phyloP scores from a whole-genome alignment of 768 basidiomycete genomes.

The Hypsizygus marmoreus region DNA sequence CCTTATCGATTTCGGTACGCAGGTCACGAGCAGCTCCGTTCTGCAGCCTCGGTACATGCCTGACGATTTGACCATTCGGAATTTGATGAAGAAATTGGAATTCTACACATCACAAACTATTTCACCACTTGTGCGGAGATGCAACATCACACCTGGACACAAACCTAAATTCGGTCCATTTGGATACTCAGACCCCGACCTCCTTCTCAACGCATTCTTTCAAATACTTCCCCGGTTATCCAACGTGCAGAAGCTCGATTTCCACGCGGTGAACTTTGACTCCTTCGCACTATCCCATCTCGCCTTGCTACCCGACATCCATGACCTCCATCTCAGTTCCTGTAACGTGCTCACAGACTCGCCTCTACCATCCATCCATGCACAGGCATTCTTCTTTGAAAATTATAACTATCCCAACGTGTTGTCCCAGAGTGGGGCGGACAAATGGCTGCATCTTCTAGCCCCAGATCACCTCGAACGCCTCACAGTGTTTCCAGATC shows the following conservation, averaged over 20 bases:
- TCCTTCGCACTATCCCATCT: slow-evolving; percentile 1
- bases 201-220: slow-evolving; percentile 1
- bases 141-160: neutral
- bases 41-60: neutral
- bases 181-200: neutral
- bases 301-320: neutral
- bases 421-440: neutral
- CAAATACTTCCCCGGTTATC: slow-evolving; percentile 3
- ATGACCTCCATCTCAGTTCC: neutral
- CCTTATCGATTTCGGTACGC: neutral
- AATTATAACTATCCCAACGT: neutral
- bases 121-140: neutral
- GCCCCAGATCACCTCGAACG: neutral
- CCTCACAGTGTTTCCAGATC: neutral
- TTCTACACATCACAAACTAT: slow-evolving; percentile 6
- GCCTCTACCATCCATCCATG: neutral
- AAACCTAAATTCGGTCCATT: neutral
- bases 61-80: neutral
- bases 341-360: neutral
- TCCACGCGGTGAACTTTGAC: neutral
- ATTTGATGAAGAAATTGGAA: neutral
- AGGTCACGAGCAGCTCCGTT: no score
- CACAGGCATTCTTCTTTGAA: neutral
- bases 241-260: slow-evolving; percentile 1
- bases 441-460: slow-evolving; percentile 1